Evolutionary conservation across 2,329 filamentous ascomycete genomes (phyloP).

Genomic region (Xylariaceae sp.): DNA sequence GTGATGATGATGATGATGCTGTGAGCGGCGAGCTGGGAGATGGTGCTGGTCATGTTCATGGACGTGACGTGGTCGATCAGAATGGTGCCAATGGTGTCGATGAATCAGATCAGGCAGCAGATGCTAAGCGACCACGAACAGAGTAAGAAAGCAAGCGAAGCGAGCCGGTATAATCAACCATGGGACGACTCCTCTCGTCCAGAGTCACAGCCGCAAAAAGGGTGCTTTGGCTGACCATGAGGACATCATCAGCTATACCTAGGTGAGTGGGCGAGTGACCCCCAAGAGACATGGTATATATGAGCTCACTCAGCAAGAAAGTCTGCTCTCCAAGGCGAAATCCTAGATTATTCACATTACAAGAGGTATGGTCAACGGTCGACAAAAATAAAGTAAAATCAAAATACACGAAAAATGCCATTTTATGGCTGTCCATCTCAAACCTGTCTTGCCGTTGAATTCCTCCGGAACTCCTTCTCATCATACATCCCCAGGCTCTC

Average conservation of each 20-base stretch:
- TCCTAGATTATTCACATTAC: slow-evolving; percentile 11
- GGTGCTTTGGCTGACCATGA: too few relatives aligned
- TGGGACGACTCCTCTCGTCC: too few relatives aligned
- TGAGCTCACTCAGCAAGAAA: too few relatives aligned
- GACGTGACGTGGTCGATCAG: slow-evolving; percentile 49
- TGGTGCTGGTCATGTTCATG: slow-evolving; percentile 58
- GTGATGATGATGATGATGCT: too few relatives aligned
- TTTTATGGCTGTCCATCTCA: slow-evolving; percentile 1
- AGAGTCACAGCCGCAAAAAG: too few relatives aligned
- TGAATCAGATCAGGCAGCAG: slow-evolving; percentile 34
- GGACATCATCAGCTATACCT: too few relatives aligned
- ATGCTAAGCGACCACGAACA: slow-evolving; percentile 30
- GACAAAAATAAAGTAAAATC: too few relatives aligned
- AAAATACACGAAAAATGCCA: slow-evolving; percentile 12
- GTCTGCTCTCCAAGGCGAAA: too few relatives aligned
- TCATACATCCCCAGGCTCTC: slow-evolving; percentile 25
- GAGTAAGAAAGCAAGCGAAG: slow-evolving; percentile 19
- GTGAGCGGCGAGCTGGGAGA: slow-evolving; percentile 54
- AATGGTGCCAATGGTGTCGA: slow-evolving; percentile 42
- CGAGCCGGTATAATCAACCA: too few relatives aligned
- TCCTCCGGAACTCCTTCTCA: slow-evolving; percentile 24
- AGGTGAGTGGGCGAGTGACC: too few relatives aligned
- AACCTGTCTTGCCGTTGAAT: slow-evolving; percentile 7
- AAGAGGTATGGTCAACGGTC: too few relatives aligned
- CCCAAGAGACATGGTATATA: too few relatives aligned